Evolutionary conservation across 345 rosid genomes (phyloP).

Genomic region (Lepidium aucheri): DNA sequence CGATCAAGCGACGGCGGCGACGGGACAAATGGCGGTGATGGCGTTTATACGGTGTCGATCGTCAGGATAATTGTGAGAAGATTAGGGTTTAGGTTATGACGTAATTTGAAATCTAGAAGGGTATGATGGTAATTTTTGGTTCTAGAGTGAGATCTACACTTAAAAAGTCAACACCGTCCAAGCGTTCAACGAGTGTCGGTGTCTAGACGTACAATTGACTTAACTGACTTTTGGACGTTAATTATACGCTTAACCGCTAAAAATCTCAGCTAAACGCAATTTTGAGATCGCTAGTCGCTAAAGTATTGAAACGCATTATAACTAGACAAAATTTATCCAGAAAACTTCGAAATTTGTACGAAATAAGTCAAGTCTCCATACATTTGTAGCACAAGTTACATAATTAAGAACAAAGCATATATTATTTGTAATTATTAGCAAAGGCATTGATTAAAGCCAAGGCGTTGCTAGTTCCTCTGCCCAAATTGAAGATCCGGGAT

Average conservation of each 20-base stretch:
- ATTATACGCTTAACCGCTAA: not conserved
- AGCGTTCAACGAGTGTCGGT: constrained; percentile 10
- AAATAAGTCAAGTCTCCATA: not conserved
- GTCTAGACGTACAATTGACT: not conserved
- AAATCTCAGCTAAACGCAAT: not conserved
- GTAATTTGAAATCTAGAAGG: not conserved
- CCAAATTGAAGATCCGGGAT: constrained; percentile 42
- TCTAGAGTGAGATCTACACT: not conserved
- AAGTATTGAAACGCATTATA: not conserved
- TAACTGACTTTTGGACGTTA: not conserved
- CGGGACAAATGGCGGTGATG: not conserved
- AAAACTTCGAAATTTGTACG: not conserved
- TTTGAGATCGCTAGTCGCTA: not conserved
- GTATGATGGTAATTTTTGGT: not conserved
- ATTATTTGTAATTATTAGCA: constrained; percentile 28
- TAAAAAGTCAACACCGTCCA: not conserved
- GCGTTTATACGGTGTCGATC: not conserved
- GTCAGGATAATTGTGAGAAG: not conserved
- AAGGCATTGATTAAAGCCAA: constrained; percentile 55
- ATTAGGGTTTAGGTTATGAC: not conserved
- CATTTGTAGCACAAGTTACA: not conserved
- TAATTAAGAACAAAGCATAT: not conserved
- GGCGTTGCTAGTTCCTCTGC: constrained; percentile 81
- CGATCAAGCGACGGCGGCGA: not conserved
- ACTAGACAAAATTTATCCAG: not conserved